Conservation (phyloP, 1,284 basidiomycete species). For the Ganoderma resinaceum region DNA sequence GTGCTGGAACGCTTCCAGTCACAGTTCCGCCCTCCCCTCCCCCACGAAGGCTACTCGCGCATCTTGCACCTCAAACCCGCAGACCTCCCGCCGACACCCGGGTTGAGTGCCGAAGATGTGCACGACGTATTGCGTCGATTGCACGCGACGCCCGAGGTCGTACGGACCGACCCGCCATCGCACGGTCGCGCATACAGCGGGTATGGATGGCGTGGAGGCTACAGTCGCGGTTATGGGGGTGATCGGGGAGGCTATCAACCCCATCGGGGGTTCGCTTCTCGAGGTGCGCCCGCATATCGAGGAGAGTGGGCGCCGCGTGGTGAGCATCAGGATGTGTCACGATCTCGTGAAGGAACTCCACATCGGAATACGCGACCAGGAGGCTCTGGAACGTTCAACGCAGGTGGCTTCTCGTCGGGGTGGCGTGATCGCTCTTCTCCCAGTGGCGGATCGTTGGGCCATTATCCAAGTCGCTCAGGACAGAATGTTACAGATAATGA, state of each 20-base stretch:
- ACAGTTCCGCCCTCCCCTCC: conserved; percentile 59
- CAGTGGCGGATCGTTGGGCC: neutral
- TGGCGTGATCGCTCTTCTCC: neutral
- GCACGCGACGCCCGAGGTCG: conserved; percentile 46
- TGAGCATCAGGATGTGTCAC: conserved; percentile 4
- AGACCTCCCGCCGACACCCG: conserved; percentile 52
- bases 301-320: conserved; percentile 11
- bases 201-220: neutral
- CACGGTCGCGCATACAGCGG: neutral
- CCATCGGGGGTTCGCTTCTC: neutral
- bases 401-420: neutral
- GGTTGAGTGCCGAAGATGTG: conserved; percentile 60
- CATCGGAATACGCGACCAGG: conserved; percentile 1
- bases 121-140: conserved; percentile 57
- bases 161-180: neutral
- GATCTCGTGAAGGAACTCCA: conserved; percentile 13
- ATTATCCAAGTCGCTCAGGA: neutral
- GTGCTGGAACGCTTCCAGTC: conserved; percentile 66
- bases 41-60: conserved; percentile 66
- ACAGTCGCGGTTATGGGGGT: conserved; percentile 8
- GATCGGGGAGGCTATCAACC: conserved; percentile 10
- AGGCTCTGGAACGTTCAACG: neutral
- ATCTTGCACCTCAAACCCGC: conserved; percentile 59
- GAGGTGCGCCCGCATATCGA: neutral
- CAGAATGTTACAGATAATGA: neutral